These are phyloP conservation scores for Suillus americanus DNA, from an alignment of 768 basidiomycete genomes.

Conservation along the genomic window DNA sequence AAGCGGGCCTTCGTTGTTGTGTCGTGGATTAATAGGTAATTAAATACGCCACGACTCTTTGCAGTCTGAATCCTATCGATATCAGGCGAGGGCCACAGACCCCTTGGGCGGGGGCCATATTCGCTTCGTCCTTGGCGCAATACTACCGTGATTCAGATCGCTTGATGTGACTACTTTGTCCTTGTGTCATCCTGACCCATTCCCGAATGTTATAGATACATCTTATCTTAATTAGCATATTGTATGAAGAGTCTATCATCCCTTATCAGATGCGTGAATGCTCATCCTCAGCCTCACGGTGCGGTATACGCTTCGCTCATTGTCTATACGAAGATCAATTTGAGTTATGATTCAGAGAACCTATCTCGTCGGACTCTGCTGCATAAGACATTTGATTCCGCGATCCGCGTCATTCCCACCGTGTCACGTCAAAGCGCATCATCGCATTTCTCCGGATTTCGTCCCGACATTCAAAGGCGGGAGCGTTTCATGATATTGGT, in stretches of 20 bases:
- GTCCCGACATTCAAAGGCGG: neutral
- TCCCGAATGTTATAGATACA: neutral
- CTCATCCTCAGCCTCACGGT: neutral
- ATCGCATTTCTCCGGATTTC: neutral
- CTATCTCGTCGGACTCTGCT: neutral
- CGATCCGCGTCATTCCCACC: neutral
- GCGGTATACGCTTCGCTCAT: neutral
- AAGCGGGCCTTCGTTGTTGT: neutral
- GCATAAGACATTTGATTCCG: neutral
- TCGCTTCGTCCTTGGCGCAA: neutral
- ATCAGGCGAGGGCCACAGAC: neutral
- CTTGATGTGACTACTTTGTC: neutral
- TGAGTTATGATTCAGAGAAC: neutral
- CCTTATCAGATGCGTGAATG: neutral
- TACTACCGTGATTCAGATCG: neutral
- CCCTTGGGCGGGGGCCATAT: neutral
- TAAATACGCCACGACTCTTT: neutral
- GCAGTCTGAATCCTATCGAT: neutral
- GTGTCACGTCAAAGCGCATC: neutral
- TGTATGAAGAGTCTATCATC: neutral
- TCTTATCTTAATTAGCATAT: neutral
- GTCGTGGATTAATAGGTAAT: constrained; percentile 1
- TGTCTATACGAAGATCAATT: neutral
- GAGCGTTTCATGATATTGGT: neutral
- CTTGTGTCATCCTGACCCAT: neutral